Base-by-base conservation (phyloP, 495 filamentous ascomycete genomes). In the Penicillium fimorum region DNA sequence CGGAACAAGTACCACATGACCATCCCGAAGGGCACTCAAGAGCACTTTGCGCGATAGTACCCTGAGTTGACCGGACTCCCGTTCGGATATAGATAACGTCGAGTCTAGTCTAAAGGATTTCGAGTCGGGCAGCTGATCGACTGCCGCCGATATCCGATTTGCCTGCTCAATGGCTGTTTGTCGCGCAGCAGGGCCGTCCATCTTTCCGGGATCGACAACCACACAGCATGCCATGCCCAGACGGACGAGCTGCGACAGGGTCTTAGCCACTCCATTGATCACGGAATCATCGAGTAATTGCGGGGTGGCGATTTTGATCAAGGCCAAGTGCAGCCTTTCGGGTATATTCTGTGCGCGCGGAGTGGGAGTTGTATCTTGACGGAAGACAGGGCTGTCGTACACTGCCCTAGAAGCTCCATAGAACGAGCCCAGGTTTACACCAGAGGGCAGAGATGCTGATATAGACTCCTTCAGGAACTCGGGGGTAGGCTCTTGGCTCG, bases 141-240 rank as follows among this genome's bases (percentile, higher is more conserved):
- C 85, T 8, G 90, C 91, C 12, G 76, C 71, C 4, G 87, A 82
- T 25, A 97, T 73, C 17, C 94, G 84, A 60, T 89, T 84, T 22
- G 84, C 84, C 68, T 97, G 92, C 10, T 82, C 70, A 2, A 77
- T 72, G 15, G 82, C 77, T 20, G 70, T 62, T 44, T 59, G 70
- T 45, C 76, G 76, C 75, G 76, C 76, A 24, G 64, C 58, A 40
- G 60, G 29, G 18, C 65, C 52, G 11, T 65, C 67, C 55, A 70
- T 56, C 20, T 70, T 59, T 8, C 82, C 80, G 47, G 83, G 84
- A 58, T 96, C 94, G 9, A 96, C 76, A 2, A 97, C 88, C 0
- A 97, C 81, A 24, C 89, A 86, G 48, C 90, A 88, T 46, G 80
- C 81, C 63, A 97, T 78, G 15, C 95, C 94, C 25, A 99, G 77